A percentile compares a stretch with the other conserved stretches of the same genome.
phyloP scores from a whole-genome alignment of 2,329 filamentous ascomycete genomes.

The Fusarium hainanense region DNA sequence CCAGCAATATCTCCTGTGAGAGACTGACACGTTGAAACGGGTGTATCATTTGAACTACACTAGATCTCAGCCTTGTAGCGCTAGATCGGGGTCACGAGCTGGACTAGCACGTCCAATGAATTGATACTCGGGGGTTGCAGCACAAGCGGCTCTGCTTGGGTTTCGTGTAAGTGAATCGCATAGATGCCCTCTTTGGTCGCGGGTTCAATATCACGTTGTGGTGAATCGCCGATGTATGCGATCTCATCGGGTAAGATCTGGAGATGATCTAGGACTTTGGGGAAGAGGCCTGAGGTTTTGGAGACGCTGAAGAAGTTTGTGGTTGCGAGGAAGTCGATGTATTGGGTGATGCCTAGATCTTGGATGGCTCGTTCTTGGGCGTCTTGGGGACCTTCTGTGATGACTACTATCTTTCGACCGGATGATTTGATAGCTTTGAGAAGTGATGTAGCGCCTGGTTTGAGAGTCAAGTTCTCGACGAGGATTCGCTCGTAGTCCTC shows the following conservation, averaged over 20 bases:
- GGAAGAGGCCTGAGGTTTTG: conserved; percentile 47
- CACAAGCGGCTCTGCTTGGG: conserved; percentile 5
- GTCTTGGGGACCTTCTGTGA: conserved; percentile 61
- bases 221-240: conserved; percentile 48
- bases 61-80: conserved; percentile 16
- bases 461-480: conserved; percentile 47
- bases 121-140: conserved; percentile 21
- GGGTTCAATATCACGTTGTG: conserved; percentile 46
- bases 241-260: conserved; percentile 42
- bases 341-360: conserved; percentile 37
- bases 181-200: conserved; percentile 45
- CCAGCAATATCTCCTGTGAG: conserved; percentile 20
- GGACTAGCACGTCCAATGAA: conserved; percentile 25
- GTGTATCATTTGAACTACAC: conserved; percentile 21
- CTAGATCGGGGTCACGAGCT: conserved; percentile 7
- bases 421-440: conserved; percentile 48
- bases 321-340: conserved; percentile 49
- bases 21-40: conserved; percentile 26
- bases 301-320: conserved; percentile 47
- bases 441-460: conserved; percentile 52
- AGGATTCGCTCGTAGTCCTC: conserved; percentile 49
- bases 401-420: conserved; percentile 55
- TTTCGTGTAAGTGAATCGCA: conserved; percentile 43
- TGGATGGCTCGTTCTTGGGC: conserved; percentile 56
- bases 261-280: conserved; percentile 44